phyloP scores from a whole-genome alignment of 306 rosid species.

The Mucuna pruriens region DNA sequence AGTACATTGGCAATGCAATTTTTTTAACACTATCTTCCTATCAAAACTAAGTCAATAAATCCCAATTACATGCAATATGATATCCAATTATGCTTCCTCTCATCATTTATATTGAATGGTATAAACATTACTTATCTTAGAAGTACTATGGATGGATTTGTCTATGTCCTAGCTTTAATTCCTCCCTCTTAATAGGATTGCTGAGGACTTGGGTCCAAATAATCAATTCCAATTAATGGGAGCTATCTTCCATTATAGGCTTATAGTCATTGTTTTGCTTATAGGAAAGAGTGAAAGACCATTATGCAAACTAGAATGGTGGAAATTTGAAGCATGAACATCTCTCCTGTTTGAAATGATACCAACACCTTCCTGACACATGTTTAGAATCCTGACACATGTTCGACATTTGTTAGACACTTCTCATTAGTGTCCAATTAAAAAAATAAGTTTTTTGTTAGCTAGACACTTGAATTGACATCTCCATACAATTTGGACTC shows the following conservation, averaged over 20 bases:
- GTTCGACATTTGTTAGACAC: neutral
- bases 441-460: too few species aligned
- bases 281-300: neutral
- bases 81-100: neutral
- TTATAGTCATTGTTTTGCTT: conserved; percentile 13
- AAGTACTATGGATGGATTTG: neutral
- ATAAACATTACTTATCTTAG: neutral
- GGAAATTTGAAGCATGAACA: neutral
- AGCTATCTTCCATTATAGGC: conserved; percentile 25
- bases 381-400: neutral
- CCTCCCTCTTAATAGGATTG: neutral
- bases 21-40: neutral
- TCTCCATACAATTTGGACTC: neutral
- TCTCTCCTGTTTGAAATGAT: too few species aligned
- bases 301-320: neutral
- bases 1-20: neutral
- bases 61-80: neutral
- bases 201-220: neutral
- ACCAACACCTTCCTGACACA: too few species aligned
- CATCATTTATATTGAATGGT: neutral
- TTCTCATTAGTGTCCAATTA: neutral
- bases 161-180: neutral
- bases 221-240: conserved; percentile 2
- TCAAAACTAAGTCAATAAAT: conserved; percentile 13
- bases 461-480: neutral